Evolutionary conservation across 768 basidiomycete genomes (phyloP), one percentile per base, ranked within the genome.

Genomic region (Auriscalpium orientale): DNA sequence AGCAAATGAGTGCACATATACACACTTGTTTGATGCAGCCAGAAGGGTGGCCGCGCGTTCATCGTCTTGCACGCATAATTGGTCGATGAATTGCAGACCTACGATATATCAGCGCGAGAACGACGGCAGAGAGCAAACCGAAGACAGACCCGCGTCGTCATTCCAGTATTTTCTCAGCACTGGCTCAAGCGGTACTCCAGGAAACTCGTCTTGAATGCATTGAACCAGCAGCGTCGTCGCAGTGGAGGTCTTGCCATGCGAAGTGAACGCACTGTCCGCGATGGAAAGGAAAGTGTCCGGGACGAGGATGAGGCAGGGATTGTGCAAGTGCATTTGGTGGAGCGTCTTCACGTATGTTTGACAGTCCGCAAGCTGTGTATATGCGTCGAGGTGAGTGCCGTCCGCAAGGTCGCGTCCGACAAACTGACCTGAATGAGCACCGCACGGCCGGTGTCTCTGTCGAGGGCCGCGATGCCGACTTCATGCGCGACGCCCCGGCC

Each of bases 301-400:
- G 20, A 95, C 81, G 16, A 95, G 75, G 38, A 95, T 76, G 21
- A 85, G 72, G 11, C 70, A 75, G 0, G 93, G 93, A 5, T 71
- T 74, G 61, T 92, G 86, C 10, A 91, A 67, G 63, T 89, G 84
- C 82, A 92, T 83, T 59, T 92, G 90, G 64, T 92, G 89, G 18
- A 93, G 69, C 0, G 90, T 89, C 68, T 93, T 93, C 57, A 91
- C 85, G 60, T 92, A 95, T 13, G 92, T 93, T 55, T 89, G 84
- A 56, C 87, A 87, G 66, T 97, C 94, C 37, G 86, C 82, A 34
- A 92, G 76, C 90, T 95, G 47, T n/a, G n/a, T n/a, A n/a, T 21
- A 49, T 28, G 15, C 58, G 38, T 28, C 22, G 8, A 43, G 36
- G 18, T 53, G 43, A 51, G 34, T 37, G 47, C 51, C 51, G 38